phyloP scores from a whole-genome alignment of 139 green algal species.

The Closterium sp. region DNA sequence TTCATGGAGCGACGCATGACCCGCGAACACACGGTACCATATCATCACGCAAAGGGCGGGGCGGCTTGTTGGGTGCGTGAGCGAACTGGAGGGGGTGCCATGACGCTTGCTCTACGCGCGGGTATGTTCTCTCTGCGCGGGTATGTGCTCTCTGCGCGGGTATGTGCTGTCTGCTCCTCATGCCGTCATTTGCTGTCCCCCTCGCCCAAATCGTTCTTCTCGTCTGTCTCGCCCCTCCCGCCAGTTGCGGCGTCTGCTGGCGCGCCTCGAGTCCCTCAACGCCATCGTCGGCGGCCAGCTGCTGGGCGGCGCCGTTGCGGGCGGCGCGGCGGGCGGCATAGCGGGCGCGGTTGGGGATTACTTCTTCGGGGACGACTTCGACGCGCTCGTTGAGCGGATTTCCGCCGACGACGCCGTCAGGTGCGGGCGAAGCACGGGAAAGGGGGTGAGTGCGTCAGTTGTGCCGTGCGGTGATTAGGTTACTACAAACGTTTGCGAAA shows the following conservation, averaged over 20 bases:
- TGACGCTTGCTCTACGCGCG: too few species aligned
- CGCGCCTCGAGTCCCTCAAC: background rate
- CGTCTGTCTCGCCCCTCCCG: background rate
- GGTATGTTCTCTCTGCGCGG: too few species aligned
- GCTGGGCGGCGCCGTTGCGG: constrained; percentile 27
- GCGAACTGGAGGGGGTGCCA: too few species aligned
- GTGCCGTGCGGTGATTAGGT: too few species aligned
- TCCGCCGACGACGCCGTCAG: constrained; percentile 34
- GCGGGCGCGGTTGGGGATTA: constrained; percentile 30
- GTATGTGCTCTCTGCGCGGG: too few species aligned
- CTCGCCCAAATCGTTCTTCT: background rate
- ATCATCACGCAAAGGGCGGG: too few species aligned
- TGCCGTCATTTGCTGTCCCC: background rate
- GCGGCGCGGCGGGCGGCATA: constrained; percentile 12
- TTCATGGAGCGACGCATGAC: background rate
- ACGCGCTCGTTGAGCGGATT: constrained; percentile 49
- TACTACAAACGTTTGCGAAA: background rate
- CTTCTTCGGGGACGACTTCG: constrained; percentile 42
- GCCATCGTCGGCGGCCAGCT: constrained; percentile 27
- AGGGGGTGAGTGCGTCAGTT: background rate
- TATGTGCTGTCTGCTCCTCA: background rate
- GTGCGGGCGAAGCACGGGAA: background rate
- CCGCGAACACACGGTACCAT: background rate
- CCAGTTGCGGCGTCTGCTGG: background rate
- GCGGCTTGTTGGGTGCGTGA: too few species aligned